Conservation (phyloP, 441 rosid genomes). For the Theobroma grandiflorum region DNA sequence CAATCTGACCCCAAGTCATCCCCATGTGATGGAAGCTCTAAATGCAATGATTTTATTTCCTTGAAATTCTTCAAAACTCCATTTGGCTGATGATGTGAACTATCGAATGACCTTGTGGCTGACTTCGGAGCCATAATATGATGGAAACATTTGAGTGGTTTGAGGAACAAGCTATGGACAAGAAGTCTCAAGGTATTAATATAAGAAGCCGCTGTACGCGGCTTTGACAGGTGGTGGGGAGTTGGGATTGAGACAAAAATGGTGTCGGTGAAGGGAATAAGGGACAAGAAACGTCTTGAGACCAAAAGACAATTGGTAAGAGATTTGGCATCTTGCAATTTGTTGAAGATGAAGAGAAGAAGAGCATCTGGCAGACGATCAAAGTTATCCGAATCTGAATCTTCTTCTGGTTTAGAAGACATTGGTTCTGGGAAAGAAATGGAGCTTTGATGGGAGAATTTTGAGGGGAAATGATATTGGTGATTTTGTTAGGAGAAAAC, state of each 20-base stretch:
- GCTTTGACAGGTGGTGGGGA: conserved; percentile 15
- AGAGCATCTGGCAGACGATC: conserved; percentile 47
- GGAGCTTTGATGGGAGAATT: no score
- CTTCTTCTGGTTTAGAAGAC: not conserved
- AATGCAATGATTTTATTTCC: conserved; percentile 35
- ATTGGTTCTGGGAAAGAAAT: no score
- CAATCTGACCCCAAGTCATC: conserved; percentile 13
- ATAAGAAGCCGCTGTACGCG: not conserved
- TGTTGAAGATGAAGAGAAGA: conserved; percentile 45
- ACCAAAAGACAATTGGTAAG: conserved; percentile 39
- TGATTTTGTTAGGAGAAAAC: no score
- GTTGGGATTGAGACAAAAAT: conserved; percentile 37
- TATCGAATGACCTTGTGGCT: not conserved
- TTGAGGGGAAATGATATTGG: no score
- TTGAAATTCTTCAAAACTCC: conserved; percentile 37
- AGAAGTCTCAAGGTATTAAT: conserved; percentile 21
- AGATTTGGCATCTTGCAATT: conserved; percentile 38
- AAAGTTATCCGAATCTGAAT: conserved; percentile 22
- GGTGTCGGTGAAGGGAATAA: conserved; percentile 34
- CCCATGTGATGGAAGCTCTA: conserved; percentile 36
- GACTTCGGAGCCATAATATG: conserved; percentile 19
- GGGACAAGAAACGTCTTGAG: conserved; percentile 39
- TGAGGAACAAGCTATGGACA: conserved; percentile 23
- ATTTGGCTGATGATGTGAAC: conserved; percentile 1
- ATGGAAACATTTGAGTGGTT: conserved; percentile 29